phyloP scores from a whole-genome alignment of 1,139 yeast genomes.

The Nakaseomyces delphensis region DNA sequence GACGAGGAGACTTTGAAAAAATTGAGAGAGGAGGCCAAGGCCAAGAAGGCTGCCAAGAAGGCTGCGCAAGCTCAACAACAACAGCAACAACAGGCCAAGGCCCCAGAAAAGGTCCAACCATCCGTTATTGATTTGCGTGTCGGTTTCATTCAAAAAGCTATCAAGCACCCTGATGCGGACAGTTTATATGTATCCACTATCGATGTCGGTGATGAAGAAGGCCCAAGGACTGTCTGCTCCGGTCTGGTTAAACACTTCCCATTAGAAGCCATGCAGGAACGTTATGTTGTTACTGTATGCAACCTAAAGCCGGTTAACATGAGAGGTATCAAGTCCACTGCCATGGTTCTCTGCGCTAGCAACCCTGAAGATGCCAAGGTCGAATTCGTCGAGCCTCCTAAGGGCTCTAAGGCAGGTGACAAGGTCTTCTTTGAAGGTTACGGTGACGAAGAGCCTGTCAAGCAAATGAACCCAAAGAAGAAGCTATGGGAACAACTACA shows the following conservation, averaged over 20 bases:
- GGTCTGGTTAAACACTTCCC: constrained; percentile 78
- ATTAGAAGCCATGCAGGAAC: constrained; percentile 73
- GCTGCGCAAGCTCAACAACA: constrained; percentile 55
- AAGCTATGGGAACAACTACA: constrained; percentile 95
- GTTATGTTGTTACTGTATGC: constrained; percentile 74
- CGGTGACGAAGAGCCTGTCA: constrained; percentile 73
- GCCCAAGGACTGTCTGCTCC: constrained; percentile 97
- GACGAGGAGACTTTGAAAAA: constrained; percentile 59
- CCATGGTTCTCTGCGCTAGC: constrained; percentile 96
- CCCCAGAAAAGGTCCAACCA: constrained; percentile 60
- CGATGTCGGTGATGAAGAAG: constrained; percentile 91
- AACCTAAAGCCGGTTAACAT: constrained; percentile 85
- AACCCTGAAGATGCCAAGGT: constrained; percentile 44
- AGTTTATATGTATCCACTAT: constrained; percentile 92
- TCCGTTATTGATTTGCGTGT: constrained; percentile 86
- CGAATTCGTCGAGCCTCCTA: constrained; percentile 93
- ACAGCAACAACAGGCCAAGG: constrained; percentile 43
- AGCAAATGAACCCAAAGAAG: constrained; percentile 95
- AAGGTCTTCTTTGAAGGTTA: constrained; percentile 89
- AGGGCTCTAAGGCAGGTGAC: constrained; percentile 92
- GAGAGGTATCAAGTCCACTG: constrained; percentile 92
- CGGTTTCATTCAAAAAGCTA: constrained; percentile 93
- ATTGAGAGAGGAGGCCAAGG: constrained; percentile 61
- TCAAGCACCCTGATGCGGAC: constrained; percentile 97
- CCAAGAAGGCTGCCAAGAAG: constrained; percentile 66